Percentiles rank a stretch among this genome's conserved stretches.
Evolutionary conservation across 139 green algal species (phyloP).

Genomic region (Mesotaenium endlicherianum): DNA sequence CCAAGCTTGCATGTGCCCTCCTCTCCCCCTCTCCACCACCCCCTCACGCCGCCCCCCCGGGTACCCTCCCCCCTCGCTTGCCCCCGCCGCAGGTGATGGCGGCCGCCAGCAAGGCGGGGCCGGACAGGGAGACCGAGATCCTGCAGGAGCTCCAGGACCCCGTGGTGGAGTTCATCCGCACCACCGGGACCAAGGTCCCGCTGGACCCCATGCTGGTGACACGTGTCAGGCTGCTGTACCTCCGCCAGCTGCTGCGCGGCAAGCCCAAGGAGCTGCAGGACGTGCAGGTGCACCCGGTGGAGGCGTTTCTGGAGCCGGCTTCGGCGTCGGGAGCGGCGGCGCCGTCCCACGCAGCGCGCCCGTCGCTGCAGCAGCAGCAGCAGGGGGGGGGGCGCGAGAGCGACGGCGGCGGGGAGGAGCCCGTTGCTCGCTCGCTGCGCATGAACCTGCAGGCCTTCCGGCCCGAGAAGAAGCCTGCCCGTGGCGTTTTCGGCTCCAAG

Average conservation of each 20-base stretch:
- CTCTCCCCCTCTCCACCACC: not conserved
- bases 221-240: not conserved
- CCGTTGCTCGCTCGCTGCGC: too few species aligned
- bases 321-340: too few species aligned
- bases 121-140: not conserved
- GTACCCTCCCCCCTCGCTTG: not conserved
- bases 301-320: not conserved
- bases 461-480: too few species aligned
- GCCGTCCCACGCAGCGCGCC: too few species aligned
- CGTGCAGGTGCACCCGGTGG: not conserved
- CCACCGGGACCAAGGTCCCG: not conserved
- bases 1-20: too few species aligned
- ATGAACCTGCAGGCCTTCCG: too few species aligned
- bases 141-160: not conserved
- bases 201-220: constrained; percentile 7
- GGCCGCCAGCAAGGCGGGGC: not conserved
- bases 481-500: too few species aligned
- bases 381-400: too few species aligned
- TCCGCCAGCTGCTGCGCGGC: not conserved
- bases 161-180: not conserved
- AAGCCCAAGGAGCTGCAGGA: not conserved
- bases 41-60: not conserved
- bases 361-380: too few species aligned
- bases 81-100: not conserved
- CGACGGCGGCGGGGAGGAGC: too few species aligned